Conservation (phyloP, 169 alveolate genomes). For the Babesia sp. region DNA sequence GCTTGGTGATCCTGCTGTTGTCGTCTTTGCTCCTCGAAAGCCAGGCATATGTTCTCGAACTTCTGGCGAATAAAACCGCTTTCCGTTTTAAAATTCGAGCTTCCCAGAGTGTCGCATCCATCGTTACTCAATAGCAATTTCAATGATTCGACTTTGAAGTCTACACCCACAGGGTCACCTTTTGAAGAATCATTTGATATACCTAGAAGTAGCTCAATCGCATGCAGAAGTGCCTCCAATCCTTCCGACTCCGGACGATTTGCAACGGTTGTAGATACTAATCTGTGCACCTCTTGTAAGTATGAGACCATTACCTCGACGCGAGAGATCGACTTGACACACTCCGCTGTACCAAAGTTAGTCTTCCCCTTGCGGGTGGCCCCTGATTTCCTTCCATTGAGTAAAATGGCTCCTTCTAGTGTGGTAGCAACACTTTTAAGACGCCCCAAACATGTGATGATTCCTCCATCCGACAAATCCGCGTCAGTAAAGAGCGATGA, state of each 20-base stretch:
- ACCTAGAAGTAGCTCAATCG: not conserved
- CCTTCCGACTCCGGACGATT: slow-evolving; percentile 38
- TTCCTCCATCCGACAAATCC: not conserved
- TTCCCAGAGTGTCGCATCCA: not conserved
- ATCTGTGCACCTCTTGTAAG: not conserved
- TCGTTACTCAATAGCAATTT: slow-evolving; percentile 42
- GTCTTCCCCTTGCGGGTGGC: not conserved
- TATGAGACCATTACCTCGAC: not conserved
- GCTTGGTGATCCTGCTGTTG: slow-evolving; percentile 65
- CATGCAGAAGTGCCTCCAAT: not conserved
- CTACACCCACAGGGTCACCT: not conserved
- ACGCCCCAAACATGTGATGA: not conserved
- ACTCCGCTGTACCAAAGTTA: not conserved
- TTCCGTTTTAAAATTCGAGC: slow-evolving; percentile 10
- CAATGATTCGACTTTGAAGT: slow-evolving; percentile 18
- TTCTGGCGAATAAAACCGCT: slow-evolving; percentile 32
- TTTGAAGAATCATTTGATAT: not conserved
- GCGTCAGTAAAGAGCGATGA: not conserved
- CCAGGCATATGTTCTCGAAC: slow-evolving; percentile 8
- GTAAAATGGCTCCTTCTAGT: not conserved
- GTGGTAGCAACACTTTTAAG: not conserved
- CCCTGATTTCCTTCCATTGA: not conserved
- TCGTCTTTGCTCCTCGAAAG: slow-evolving; percentile 54
- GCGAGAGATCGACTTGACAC: not conserved
- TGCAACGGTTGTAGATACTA: slow-evolving; percentile 10